A percentile compares a stretch with the other conserved stretches of the same genome.
Conservation (phyloP, 345 rosid genomes). For the Dovyalis caffra region DNA sequence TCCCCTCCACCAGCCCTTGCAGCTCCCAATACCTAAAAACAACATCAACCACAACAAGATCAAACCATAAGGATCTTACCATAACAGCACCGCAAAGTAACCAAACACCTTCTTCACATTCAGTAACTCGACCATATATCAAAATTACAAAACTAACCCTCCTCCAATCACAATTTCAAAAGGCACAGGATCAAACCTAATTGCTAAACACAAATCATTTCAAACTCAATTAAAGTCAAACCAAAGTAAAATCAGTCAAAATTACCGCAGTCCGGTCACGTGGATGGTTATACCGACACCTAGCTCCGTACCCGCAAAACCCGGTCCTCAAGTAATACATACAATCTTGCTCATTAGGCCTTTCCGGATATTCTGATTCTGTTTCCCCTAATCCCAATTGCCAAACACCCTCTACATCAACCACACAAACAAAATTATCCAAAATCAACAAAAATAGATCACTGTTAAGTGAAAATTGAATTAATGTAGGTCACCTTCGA, state of each 20-base stretch:
- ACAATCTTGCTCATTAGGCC: conserved; percentile 78
- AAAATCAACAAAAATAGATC: conserved; percentile 26
- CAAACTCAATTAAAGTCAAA: conserved; percentile 1
- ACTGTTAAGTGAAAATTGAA: neutral
- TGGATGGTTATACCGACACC: conserved; percentile 98
- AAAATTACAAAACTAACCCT: neutral
- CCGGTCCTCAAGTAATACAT: conserved; percentile 77
- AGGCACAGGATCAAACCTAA: conserved; percentile 11
- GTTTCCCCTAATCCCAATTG: conserved; percentile 53
- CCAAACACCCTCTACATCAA: conserved; percentile 70
- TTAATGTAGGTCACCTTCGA: conserved; percentile 48
- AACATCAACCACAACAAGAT: conserved; percentile 21
- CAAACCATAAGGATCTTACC: conserved; percentile 17
- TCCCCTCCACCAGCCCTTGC: conserved; percentile 55
- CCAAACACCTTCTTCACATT: neutral
- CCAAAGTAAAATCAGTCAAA: neutral
- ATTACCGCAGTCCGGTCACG: conserved; percentile 72
- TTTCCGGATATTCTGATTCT: conserved; percentile 67
- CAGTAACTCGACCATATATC: too few relatives aligned
- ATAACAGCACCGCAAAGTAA: conserved; percentile 1
- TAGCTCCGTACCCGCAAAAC: conserved; percentile 68
- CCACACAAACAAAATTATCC: conserved; percentile 25
- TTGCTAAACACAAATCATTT: neutral
- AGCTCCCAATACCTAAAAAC: conserved; percentile 69
- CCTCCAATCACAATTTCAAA: conserved; percentile 1